Base-by-base conservation (phyloP, 768 basidiomycete species). In the Symmetrospora coprosmae region DNA sequence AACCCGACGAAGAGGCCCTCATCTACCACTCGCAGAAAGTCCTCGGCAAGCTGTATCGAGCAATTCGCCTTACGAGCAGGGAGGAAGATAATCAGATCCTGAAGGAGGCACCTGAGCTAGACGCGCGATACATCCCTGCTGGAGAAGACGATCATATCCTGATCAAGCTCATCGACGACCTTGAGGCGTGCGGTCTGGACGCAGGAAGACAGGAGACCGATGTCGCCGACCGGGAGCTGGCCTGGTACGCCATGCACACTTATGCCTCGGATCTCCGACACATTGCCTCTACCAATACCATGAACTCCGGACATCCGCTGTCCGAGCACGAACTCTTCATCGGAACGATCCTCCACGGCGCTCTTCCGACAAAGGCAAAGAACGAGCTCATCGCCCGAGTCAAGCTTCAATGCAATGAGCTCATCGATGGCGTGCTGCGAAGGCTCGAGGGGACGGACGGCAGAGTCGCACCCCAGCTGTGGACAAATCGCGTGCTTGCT, bases 341-440 rank as follows among this genome's bases (percentile, higher is more conserved):
- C 17, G 55, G 55, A 21, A 58, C 55, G n/a, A 58, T 58, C n/a
- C 41, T 58, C 5, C 55, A 58, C 25, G 55, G 55, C 4, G 39
- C 55, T 30, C 31, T 58, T 25, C 39, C 55, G 19, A 58, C 55
- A 28, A 58, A 58, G 28, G 28, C 30, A 19, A 58, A 58, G 23
- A 39, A 58, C 31, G 55, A 58, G 25, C 40, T 58, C 25, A 58
- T 35, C 6, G 23, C 27, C n/a, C 19, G 55, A 31, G 27, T 58
- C 55, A 58, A 58, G n/a, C 30, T 58, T 27, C 55, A 58, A 58
- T 41, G 55, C 55, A 58, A 58, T 23, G 55, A 58, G 55, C 55
- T 58, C 23, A 58, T 58, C 19, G 55, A 58, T 37, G 43, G 11
- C 30, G 27, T 58, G 8, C 55, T 58, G 14, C 28, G 23, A 2